Base-by-base conservation (phyloP, 495 filamentous ascomycete species). In the Penicillium herquei region DNA sequence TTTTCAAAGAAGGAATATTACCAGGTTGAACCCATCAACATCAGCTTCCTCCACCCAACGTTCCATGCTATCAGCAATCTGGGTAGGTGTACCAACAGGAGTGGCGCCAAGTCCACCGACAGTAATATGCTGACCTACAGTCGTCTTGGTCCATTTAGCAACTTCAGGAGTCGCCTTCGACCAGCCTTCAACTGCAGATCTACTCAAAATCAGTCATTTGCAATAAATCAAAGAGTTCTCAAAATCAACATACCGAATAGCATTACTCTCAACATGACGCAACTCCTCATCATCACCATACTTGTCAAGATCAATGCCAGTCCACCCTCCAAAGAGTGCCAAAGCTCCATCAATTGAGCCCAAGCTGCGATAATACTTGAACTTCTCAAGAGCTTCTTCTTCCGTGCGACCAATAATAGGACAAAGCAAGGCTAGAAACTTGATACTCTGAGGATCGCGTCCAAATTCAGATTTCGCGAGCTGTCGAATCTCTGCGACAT, bases 1-100 rank as follows among this genome's bases (percentile, higher is more conserved):
- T 2, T 37, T 37, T 37, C 34, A 48, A 8, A 14, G 16, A 7
- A 11, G 9, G 13, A 21, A 42, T 56, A 73, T 52, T 59, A 79
- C 76, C 60, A 86, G 59, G 46, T 85, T 87, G 59, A 86, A 87
- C 16, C 84, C 84, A 68, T 88, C 84, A 12, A 87, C 71, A 65
- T 85, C 83, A 0, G 79, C 83, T 55, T 86, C 83, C 18, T 72
- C 52, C 2, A 84, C 70, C 85, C 84, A 87, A 3, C 70, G 70
- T 65, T 86, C 82, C 73, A 88, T 70, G 16, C 78, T 70, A 62
- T 87, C 81, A 0, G 84, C 84, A 31, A 88, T 80, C 32, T 80
- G 80, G 44, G 67, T 57, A 1, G 84, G 67, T 1, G 80, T 85
- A 0, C 84, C 84, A 7, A 86, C 77, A 0, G 73, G 66, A 0